phyloP scores from a whole-genome alignment of 1,139 yeast genomes.

The Saccharomyces hybrid region DNA sequence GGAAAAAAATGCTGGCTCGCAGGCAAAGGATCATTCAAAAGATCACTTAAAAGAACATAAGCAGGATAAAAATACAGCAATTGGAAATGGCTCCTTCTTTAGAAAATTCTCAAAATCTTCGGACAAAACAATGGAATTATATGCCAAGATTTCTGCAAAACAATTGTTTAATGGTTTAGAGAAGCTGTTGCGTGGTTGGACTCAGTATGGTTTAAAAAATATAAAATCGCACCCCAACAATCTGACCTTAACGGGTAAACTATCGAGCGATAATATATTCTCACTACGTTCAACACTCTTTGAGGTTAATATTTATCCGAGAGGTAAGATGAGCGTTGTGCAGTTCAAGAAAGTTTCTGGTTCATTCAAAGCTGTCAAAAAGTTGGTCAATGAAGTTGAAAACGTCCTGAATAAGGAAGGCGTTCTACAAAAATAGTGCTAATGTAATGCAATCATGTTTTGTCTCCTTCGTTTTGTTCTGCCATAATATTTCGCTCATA shows the following conservation, averaged over 20 bases:
- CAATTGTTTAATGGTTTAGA: conserved; percentile 60
- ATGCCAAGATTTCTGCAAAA: conserved; percentile 29
- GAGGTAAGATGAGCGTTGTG: conserved; percentile 40
- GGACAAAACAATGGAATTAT: conserved; percentile 19
- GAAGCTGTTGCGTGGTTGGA: conserved; percentile 61
- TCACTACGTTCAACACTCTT: conserved; percentile 60
- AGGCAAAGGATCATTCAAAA: conserved; percentile 13
- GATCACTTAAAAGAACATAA: conserved; percentile 10
- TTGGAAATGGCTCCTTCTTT: conserved; percentile 38
- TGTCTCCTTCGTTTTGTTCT: conserved; percentile 10
- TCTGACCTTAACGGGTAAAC: conserved; percentile 48
- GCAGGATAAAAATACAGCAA: conserved; percentile 11
- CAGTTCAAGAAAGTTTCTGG: conserved; percentile 55
- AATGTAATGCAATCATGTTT: background rate
- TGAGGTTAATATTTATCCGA: conserved; percentile 43
- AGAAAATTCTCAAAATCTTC: conserved; percentile 47
- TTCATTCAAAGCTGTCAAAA: conserved; percentile 57
- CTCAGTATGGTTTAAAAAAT: conserved; percentile 58
- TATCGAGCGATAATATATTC: conserved; percentile 54
- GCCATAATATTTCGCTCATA: background rate
- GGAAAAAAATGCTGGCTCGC: conserved; percentile 6
- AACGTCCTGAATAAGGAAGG: conserved; percentile 40
- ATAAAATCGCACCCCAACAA: conserved; percentile 42
- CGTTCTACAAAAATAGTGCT: conserved; percentile 18
- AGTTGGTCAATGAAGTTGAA: conserved; percentile 45